Base-by-base conservation (phyloP, 1,284 basidiomycete genomes). In the Baeospora myosura region DNA sequence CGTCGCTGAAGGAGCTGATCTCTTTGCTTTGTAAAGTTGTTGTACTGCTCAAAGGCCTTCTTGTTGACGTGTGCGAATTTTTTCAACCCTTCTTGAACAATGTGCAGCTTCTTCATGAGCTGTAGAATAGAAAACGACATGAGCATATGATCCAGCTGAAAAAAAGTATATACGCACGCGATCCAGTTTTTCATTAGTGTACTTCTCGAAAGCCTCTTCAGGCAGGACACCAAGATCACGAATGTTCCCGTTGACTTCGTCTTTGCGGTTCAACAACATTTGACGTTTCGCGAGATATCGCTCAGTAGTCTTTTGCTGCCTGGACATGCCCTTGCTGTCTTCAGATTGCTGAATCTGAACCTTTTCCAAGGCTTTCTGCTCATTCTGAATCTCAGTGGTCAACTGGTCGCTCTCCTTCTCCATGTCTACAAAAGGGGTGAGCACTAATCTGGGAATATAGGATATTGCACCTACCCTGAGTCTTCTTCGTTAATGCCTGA, bases 21-120 rank as follows among this genome's bases (percentile, higher is more conserved):
- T 2, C 94, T 82, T 63, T 98, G 94, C 59, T 95, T 96, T 7
- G 94, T 97, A 62, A 98, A 98, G 59, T 89, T 94, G 62, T 79
- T 90, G 70, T 96, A 98, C 62, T 98, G 93, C 62, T 99, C 96
- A 57, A 97, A 95, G 1, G 95, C 96, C 63, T 98, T 98, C 71
- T 98, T 98, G 74, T 99, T 99, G 51, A 98, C 95, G 58, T 98
- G 94, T 0, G 91, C 86, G 55, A 93, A 98, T 62, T 94, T 94
- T 62, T 95, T 97, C 49, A 99, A 70, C 22, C 80, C 78, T 54
- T 97, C 93, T 55, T 97, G 94, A 49, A 93, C 83, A 18, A 76
- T 75, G 56, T 96, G 93, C 26, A 98, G 73, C 50, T 85, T 87
- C 66, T 90, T 94, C 52, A 95, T 77, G 28, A 98, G 74, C 89